Evolutionary conservation across 169 alveolate species (phyloP), one percentile per base, ranked within the genome.

Genomic region (Plasmodium knowlesi): DNA sequence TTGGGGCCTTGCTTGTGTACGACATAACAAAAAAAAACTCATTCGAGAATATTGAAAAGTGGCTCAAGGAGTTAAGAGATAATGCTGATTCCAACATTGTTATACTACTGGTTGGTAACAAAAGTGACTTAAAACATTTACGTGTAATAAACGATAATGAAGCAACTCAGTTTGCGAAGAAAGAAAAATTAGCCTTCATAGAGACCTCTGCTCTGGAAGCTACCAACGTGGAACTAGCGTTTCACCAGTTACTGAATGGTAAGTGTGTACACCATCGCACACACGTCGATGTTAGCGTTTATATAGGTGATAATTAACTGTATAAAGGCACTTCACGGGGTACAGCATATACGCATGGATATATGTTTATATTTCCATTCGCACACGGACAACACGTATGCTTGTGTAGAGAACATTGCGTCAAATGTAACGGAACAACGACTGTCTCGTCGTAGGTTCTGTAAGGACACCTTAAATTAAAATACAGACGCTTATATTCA

Each of bases 1-100:
- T 98, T 25, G 99, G 99, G 19, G 99, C 99, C 9, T 96, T 99
- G 83, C 96, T 99, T 41, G 99, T 99, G 61, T 99, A 99, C 96
- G 99, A 99, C 95, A 98, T 99, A 41, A 98, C 99, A 28, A 99
- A 99, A 95, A 96, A 97, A 95, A 92, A 96, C 92, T 96, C 99
- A 39, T 99, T 98, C 93, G 99, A 98, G 80, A 98, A 98, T 96
- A 99, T 98, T 53, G 95, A 98, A 61, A 96, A 99, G 90, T 99
- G 99, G 99, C 96, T 98, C 74, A 96, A 98, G 90, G 99, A 99
- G 95, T 95, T 99, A 41, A 97, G 99, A 94, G 99, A 99, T 84
- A 98, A 98, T 95, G 99, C 99, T 0, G 99, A 98, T 84, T 96
- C 98, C 19, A 98, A 99, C 91, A 98, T 99, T 57, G 99, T 98